A percentile compares a stretch with the other conserved stretches of the same genome.
These are phyloP conservation scores for Hydrangea macrophylla DNA, from an alignment of 148 eudicot species.

Conservation along the genomic window DNA sequence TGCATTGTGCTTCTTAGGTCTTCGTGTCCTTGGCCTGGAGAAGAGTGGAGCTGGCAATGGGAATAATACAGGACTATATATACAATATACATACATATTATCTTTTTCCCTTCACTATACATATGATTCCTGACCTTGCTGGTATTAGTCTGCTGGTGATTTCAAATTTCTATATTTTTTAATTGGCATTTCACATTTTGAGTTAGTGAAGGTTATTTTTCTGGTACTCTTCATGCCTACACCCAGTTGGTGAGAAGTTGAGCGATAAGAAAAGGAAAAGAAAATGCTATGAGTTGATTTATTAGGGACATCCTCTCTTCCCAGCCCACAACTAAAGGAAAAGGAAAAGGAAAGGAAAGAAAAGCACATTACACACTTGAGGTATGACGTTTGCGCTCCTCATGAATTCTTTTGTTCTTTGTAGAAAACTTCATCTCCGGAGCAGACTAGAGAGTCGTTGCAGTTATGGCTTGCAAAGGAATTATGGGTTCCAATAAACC, in stretches of 20 bases:
- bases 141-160: neutral
- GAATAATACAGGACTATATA: neutral
- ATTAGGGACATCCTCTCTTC: neutral
- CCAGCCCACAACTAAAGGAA: neutral
- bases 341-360: too few species aligned
- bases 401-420: neutral
- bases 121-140: neutral
- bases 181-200: neutral
- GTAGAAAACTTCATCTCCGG: constrained; percentile 77
- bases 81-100: too few species aligned
- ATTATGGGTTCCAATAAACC: constrained; percentile 93
- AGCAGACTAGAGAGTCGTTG: constrained; percentile 80
- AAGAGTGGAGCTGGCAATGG: neutral
- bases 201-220: neutral
- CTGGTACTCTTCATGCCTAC: neutral
- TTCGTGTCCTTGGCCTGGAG: neutral
- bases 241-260: neutral
- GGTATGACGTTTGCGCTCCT: neutral
- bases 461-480: constrained; percentile 97
- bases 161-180: neutral
- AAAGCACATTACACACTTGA: neutral
- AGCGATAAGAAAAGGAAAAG: neutral
- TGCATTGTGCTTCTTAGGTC: neutral
- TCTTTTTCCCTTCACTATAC: neutral
- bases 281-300: neutral